A percentile compares a stretch with the other conserved stretches of the same genome.
phyloP scores from a whole-genome alignment of 2,329 filamentous ascomycete genomes.

The Trichophyton rubrum region DNA sequence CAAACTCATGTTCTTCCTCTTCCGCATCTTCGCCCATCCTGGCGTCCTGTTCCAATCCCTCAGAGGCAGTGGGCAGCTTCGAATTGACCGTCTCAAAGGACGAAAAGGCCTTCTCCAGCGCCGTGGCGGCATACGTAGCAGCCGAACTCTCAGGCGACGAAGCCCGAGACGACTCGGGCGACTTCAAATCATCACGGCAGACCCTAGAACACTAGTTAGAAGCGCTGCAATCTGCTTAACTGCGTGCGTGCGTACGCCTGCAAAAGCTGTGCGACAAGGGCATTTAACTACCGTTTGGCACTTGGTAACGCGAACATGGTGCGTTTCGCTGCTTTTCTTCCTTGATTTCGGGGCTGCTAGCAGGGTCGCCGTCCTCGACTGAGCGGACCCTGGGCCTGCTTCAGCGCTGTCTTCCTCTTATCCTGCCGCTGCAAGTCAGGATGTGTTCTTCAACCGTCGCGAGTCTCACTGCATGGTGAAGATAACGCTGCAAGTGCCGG shows the following conservation, averaged over 20 bases:
- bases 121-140: slow-evolving; percentile 10
- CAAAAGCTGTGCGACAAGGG: not conserved
- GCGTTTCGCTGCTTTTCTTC: not conserved
- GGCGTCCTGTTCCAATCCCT: slow-evolving; percentile 1
- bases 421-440: no score
- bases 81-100: slow-evolving; percentile 9
- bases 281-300: slow-evolving; percentile 10
- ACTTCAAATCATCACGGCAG: slow-evolving; percentile 12
- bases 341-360: not conserved
- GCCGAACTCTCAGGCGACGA: slow-evolving; percentile 10
- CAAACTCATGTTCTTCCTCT: slow-evolving; percentile 33
- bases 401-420: not conserved
- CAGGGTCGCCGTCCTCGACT: no score
- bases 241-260: not conserved
- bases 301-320: slow-evolving; percentile 10
- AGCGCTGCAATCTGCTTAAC: not conserved
- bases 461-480: no score
- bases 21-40: slow-evolving; percentile 5
- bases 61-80: not conserved
- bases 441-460: no score
- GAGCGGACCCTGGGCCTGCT: not conserved
- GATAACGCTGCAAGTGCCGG: no score
- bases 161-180: slow-evolving; percentile 10
- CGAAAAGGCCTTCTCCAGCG: slow-evolving; percentile 9
- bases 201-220: slow-evolving; percentile 8